Base-by-base conservation (phyloP, 148 eudicot genomes). In the Rhododendron henanense region DNA sequence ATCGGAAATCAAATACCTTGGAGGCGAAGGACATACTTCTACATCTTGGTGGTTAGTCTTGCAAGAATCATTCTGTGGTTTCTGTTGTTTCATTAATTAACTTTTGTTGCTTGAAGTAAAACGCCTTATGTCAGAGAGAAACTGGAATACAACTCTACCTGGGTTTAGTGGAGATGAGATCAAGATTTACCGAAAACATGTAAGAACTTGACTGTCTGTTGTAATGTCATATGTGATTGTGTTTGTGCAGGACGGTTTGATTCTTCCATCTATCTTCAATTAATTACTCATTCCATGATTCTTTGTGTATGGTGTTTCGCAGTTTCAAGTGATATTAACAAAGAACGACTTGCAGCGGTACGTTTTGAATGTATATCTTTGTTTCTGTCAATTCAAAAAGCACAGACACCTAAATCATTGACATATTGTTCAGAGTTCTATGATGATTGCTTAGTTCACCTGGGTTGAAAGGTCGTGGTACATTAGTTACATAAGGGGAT, bases 1-100 rank as follows among this genome's bases (percentile, higher is more conserved):
- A 97, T 89, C 93, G 98, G 75, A 95, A 93, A 87, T 97, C 99
- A 69, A 89, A 85, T 88, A 94, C 95, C 23, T 89, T 97, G 88
- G 99, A 97, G 90, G 94, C 98, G 31, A 97, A 93, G 90, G 99
- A 97, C 90, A 94, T 97, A 85, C 93, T 97, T 84, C 89, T 97
- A 47, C 98, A 97, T 90, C 90, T 97, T 86, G 99, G 99, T 97
- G 99, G 99, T 97, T 81, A 84, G 97, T 89, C 63, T 78, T 80
- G 85, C 74, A n/a, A 5, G 86, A 83, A 55, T 78, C 25, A 63
- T 33, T 81, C 84, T 41, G 81, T n/a, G 25, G 59, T 65, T 35
- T 73, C 51, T 79, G 69, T 41, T 28, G n/a, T 76, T 81, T 65
- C 76, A 44, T 51, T 44, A n/a, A 33, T 33, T 45, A 57, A 1